Evolutionary conservation across 2,329 filamentous ascomycete genomes (phyloP), one percentile per base, ranked within the genome.

Genomic region (Colletotrichum lentis): DNA sequence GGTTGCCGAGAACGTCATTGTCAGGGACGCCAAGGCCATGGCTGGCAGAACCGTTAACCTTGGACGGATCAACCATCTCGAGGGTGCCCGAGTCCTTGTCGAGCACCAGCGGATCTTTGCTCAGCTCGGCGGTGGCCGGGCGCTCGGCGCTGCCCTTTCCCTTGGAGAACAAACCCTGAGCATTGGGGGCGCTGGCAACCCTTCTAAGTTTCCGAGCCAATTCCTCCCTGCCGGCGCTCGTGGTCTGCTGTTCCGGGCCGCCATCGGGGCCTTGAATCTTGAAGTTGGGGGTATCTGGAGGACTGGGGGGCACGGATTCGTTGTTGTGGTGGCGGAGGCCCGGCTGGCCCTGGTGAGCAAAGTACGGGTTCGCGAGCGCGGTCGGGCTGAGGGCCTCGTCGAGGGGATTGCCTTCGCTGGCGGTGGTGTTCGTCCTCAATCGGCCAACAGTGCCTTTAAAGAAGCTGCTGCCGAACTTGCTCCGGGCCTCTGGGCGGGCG

Each of bases 141-240:
- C 93, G 88, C 56, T 91, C 89, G 63, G 83, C 85, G 72, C 83
- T 84, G 47, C 80, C 81, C 72, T 88, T 86, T 54, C 82, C 81
- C 71, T 86, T 87, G 74, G 82, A 81, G 74, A 99, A 98, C 41
- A 98, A 83, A 24, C 95, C 96, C 79, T 99, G 96, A 24, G 95
- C 93, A 83, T 99, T 99, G 44, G 96, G 96, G 58, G 96, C 96
- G 77, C 95, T 98, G 62, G 96, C 96, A 62, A 99, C 96, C 77
- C 95, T 90, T 77, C 96, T 89, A 76, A 99, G 82, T 79, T 97
- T 97, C 76, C 96, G 86, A 31, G 96, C 96, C 75, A 98, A 80
- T 80, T 98, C 96, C 80, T 98, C 95, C 79, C 97, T 98, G 50
- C 92, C 93, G 62, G 91, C 91, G 60, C 88, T 89, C 37, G 90